Evolutionary conservation across 441 rosid genomes (phyloP).

Genomic region (Croton setiger): DNA sequence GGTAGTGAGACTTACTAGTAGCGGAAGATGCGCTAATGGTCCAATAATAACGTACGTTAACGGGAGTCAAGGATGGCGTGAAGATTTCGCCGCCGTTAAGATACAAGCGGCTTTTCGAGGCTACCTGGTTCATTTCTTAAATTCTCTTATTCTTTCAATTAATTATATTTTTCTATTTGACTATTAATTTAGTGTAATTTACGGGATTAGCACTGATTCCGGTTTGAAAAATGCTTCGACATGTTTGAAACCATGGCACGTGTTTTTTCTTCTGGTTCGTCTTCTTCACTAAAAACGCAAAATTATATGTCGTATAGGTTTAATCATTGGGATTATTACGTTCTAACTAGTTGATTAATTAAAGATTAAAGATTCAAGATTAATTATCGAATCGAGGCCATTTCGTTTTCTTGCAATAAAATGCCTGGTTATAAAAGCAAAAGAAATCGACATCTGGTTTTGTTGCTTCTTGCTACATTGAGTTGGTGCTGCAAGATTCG

Average conservation of each 20-base stretch:
- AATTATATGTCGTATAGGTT: not conserved
- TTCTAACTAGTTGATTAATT: not conserved
- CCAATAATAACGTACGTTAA: slow-evolving; percentile 24
- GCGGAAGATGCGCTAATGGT: slow-evolving; percentile 47
- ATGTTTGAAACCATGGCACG: not conserved
- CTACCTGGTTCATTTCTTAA: slow-evolving; percentile 52
- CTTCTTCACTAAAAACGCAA: not conserved
- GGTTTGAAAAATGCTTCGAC: not conserved
- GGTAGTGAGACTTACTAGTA: slow-evolving; percentile 62
- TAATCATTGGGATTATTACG: not conserved
- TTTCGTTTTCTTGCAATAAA: not conserved
- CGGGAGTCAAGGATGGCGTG: slow-evolving; percentile 27
- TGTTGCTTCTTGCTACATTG: not conserved
- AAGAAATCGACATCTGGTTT: not conserved
- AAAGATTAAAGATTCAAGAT: too few species aligned
- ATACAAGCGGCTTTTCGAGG: slow-evolving; percentile 91
- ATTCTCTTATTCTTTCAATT: not conserved
- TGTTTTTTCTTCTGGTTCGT: not conserved
- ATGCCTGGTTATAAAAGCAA: not conserved
- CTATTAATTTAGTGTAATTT: slow-evolving; percentile 15
- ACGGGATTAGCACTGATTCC: slow-evolving; percentile 15
- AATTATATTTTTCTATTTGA: not conserved
- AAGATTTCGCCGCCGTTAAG: slow-evolving; percentile 60
- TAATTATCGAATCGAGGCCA: not conserved
- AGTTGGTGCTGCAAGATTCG: slow-evolving; percentile 10